Evolutionary conservation across 129 eudicot species (phyloP).

Genomic region (Ambrosia artemisiifolia): DNA sequence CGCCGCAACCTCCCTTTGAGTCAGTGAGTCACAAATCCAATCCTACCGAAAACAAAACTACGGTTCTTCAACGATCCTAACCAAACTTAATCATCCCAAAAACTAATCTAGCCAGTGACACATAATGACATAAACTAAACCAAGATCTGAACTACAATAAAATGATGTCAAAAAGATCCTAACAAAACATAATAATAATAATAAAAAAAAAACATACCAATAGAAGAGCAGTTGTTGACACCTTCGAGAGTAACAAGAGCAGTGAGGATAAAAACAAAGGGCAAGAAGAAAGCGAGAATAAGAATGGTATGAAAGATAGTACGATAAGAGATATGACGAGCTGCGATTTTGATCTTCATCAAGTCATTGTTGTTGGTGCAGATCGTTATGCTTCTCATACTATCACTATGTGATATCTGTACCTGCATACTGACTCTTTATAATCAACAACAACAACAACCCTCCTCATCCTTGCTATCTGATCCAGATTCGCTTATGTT

Average conservation of each 20-base stretch:
- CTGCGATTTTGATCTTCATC: constrained; percentile 97
- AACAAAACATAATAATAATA: no score
- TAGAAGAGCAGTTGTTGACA: constrained; percentile 92
- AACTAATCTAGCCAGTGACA: not conserved
- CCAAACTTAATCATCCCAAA: not conserved
- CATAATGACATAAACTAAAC: not conserved
- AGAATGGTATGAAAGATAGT: constrained; percentile 80
- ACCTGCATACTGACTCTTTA: constrained; percentile 75
- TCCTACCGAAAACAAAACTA: no score
- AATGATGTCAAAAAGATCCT: no score
- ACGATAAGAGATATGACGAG: constrained; percentile 87
- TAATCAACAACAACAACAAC: constrained; percentile 34
- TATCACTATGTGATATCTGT: constrained; percentile 85
- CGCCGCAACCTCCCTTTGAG: no score
- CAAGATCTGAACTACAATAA: constrained; percentile 20
- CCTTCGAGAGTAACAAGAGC: constrained; percentile 97
- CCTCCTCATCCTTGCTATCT: not conserved
- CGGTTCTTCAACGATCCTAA: not conserved
- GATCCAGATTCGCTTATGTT: not conserved
- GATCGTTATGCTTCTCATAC: constrained; percentile 92
- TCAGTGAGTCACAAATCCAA: no score
- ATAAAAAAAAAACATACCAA: constrained; percentile 45
- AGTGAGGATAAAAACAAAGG: constrained; percentile 86
- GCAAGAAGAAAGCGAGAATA: constrained; percentile 78
- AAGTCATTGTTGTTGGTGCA: constrained; percentile 71